Base-by-base conservation (phyloP, 1,284 basidiomycete genomes). In the Meira nashicola region DNA sequence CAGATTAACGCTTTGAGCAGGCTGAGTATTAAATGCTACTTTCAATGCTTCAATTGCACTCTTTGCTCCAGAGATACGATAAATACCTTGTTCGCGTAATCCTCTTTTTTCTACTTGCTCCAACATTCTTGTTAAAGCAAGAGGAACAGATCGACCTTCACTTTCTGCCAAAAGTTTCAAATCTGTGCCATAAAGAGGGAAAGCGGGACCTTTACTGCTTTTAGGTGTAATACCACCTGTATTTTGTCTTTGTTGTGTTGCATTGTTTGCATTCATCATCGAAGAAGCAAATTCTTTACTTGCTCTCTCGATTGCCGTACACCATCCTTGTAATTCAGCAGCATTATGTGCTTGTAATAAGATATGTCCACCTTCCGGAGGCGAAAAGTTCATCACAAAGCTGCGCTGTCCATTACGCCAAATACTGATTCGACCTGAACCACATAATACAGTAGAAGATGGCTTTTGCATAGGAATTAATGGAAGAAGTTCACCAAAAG, bases 81-180 rank as follows among this genome's bases (percentile, higher is more conserved):
- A 78, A 58, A 78, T 77, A 17, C 76, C 76, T 55, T 74, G 70
- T 61, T 78, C 76, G 37, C 64, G 57, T 25, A 78, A 55, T n/a
- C 76, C 62, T 53, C 76, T 64, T 1, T 68, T 57, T 54, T 78
- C 76, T 44, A 78, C 65, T 55, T 77, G 73, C n/a, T 68, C 64
- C 51, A 78, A 65, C 66, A 78, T 69, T 15, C 73, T 55, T 58
- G 75, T 72, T 21, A 78, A 60, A n/a, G 65, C 73, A 0, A 68
- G 61, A 1, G 76, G 76, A 2, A 78, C 64, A 2, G 62, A 54
- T 10, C 62, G 59, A 2, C 66, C 67, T 21, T 71, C 72, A 33
- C 69, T 64, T 41, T 66, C 65, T 10, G 61, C 59, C 2, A 78
- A 62, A 48, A 67, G 66, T 39, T 47, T 41, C 39, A 78, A 23